phyloP scores from a whole-genome alignment of 1,284 basidiomycete species.

The Melanopsichium pennsylvanicum region DNA sequence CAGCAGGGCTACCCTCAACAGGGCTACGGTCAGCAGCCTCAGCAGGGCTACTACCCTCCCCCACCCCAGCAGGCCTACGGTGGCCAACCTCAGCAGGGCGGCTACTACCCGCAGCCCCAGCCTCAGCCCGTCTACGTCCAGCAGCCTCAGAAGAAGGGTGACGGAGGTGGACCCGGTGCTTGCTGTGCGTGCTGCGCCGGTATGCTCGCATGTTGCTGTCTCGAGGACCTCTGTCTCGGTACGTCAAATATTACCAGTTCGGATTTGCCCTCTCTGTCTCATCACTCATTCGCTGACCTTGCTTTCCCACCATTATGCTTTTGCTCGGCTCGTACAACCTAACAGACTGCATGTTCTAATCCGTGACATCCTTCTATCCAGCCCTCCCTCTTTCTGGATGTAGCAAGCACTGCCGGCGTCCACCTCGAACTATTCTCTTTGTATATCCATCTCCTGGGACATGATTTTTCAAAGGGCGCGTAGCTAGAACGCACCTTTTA shows the following conservation, averaged over 20 bases:
- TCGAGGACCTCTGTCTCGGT: constrained; percentile 53
- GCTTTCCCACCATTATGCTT: too few species aligned
- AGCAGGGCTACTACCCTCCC: constrained; percentile 48
- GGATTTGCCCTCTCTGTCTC: too few species aligned
- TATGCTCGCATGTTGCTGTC: constrained; percentile 54
- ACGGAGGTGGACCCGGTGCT: constrained; percentile 16
- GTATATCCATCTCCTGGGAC: too few species aligned
- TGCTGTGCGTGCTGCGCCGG: constrained; percentile 54
- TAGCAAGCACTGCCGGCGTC: too few species aligned
- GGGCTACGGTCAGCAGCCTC: constrained; percentile 35
- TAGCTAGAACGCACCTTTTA: too few species aligned
- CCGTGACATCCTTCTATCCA: too few species aligned
- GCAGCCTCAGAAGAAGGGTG: constrained; percentile 42
- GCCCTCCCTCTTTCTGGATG: too few species aligned
- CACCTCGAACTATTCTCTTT: too few species aligned
- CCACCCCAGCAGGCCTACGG: constrained; percentile 55
- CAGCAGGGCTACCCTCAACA: constrained; percentile 37
- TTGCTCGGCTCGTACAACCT: too few species aligned
- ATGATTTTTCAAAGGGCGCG: too few species aligned
- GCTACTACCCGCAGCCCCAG: constrained; percentile 48
- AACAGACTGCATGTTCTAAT: constrained; percentile 45
- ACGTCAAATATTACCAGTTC: too few species aligned
- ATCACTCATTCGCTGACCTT: too few species aligned
- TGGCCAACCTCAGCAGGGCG: constrained; percentile 46
- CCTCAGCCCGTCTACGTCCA: constrained; percentile 54